These are phyloP conservation scores for Neofusicoccum sp. DNA, from an alignment of 2,329 filamentous ascomycete species.

Conservation along the genomic window DNA sequence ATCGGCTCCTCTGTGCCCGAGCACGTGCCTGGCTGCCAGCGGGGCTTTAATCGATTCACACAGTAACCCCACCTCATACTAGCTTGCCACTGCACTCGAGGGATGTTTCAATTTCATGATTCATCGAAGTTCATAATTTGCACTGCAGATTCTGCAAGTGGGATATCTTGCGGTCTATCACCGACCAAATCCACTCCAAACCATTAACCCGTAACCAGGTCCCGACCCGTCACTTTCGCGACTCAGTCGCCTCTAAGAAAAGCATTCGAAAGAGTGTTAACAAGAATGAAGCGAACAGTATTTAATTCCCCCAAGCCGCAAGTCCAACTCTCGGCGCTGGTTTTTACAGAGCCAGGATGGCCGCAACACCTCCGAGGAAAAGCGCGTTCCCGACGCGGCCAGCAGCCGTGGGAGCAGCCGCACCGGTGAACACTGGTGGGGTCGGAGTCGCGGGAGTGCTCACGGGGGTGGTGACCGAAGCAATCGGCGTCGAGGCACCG, in stretches of 20 bases:
- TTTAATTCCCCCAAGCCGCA: neutral
- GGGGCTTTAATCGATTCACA: neutral
- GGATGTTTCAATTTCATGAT: neutral
- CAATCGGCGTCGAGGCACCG: neutral
- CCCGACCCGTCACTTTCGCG: conserved; percentile 2
- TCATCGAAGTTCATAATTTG: conserved; percentile 1
- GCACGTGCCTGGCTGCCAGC: neutral
- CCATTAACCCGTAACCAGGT: neutral
- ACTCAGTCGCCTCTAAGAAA: conserved; percentile 5
- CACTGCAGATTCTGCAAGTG: conserved; percentile 9
- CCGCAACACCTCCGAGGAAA: conserved; percentile 6
- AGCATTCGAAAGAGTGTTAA: neutral
- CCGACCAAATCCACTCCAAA: conserved; percentile 5
- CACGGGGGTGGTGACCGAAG: neutral
- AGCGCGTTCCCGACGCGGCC: neutral
- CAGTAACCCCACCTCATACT: neutral
- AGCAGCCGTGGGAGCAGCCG: neutral
- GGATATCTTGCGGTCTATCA: conserved; percentile 13
- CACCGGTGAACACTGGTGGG: neutral
- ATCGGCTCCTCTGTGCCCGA: neutral
- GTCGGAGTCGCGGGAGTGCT: neutral
- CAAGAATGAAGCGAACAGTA: conserved; percentile 3
- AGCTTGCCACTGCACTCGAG: too few species aligned
- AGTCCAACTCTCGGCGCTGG: neutral
- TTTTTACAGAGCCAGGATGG: conserved; percentile 3